These are phyloP conservation scores for Nyssa sinensis DNA, from an alignment of 148 eudicot species.

Conservation along the genomic window DNA sequence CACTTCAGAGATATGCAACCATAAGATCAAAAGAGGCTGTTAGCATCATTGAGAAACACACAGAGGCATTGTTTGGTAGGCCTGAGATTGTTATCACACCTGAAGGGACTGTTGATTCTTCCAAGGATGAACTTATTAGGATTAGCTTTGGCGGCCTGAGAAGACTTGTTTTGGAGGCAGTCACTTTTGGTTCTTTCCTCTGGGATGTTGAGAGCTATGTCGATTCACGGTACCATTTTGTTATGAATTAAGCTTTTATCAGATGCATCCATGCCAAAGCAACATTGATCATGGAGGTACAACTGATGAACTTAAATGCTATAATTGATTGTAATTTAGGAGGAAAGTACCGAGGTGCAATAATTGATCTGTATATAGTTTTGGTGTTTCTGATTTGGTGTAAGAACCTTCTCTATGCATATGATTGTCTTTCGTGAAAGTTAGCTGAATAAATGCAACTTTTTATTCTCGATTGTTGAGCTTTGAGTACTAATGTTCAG, in stretches of 20 bases:
- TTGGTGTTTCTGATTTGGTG: neutral
- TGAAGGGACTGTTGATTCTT: constrained; percentile 74
- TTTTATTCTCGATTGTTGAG: neutral
- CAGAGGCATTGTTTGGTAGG: constrained; percentile 93
- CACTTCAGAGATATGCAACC: constrained; percentile 70
- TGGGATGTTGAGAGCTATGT: constrained; percentile 98
- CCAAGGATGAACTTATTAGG: constrained; percentile 68
- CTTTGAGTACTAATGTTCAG: neutral
- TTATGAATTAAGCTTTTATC: constrained; percentile 36
- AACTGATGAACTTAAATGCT: constrained; percentile 1
- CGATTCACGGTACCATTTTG: constrained; percentile 81
- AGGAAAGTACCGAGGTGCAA: neutral
- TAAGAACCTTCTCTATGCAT: neutral
- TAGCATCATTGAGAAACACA: constrained; percentile 80
- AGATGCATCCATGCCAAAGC: neutral
- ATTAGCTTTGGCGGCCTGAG: constrained; percentile 77
- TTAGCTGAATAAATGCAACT: neutral
- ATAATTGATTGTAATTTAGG: neutral
- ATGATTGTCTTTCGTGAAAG: neutral
- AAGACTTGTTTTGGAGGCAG: constrained; percentile 89
- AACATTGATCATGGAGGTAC: neutral
- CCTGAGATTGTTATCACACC: constrained; percentile 76
- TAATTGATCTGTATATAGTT: constrained; percentile 8
- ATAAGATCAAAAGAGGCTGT: constrained; percentile 85
- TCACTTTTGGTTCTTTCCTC: constrained; percentile 92